These are phyloP conservation scores for Penicillium psychrofluorescens DNA, from an alignment of 495 filamentous ascomycete species.

Conservation along the genomic window DNA sequence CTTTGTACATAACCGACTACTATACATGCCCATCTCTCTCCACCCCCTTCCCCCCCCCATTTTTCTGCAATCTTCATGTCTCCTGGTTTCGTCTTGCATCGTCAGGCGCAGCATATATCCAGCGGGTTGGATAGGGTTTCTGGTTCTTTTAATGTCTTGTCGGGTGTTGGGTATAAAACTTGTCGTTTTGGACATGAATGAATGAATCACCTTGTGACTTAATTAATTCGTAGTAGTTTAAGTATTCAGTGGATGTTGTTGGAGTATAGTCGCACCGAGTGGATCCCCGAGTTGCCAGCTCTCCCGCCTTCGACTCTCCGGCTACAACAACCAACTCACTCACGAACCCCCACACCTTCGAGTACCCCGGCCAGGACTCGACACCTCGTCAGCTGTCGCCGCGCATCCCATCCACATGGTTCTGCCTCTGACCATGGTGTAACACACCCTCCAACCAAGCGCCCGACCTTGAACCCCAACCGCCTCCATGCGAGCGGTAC, in stretches of 20 bases:
- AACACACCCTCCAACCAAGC: conserved; percentile 23
- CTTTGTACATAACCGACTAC: conserved; percentile 10
- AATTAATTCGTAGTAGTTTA: not conserved
- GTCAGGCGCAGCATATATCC: conserved; percentile 21
- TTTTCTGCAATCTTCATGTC: conserved; percentile 8
- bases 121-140: conserved; percentile 6
- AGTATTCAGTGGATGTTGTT: not conserved
- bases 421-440: conserved; percentile 31
- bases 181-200: not conserved
- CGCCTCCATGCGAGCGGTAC: conserved; percentile 64
- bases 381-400: not conserved
- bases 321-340: no score
- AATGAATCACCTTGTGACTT: not conserved
- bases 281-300: not conserved
- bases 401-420: conserved; percentile 1
- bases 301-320: not conserved
- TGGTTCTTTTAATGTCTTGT: not conserved
- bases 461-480: conserved; percentile 17
- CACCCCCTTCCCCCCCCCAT: conserved; percentile 1
- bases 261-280: not conserved
- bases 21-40: conserved; percentile 6
- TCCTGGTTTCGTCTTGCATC: conserved; percentile 9
- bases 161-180: conserved; percentile 6
- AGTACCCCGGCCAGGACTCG: no score
- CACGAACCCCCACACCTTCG: no score